phyloP scores from a whole-genome alignment of 768 basidiomycete species.

The Mycena epipterygia region DNA sequence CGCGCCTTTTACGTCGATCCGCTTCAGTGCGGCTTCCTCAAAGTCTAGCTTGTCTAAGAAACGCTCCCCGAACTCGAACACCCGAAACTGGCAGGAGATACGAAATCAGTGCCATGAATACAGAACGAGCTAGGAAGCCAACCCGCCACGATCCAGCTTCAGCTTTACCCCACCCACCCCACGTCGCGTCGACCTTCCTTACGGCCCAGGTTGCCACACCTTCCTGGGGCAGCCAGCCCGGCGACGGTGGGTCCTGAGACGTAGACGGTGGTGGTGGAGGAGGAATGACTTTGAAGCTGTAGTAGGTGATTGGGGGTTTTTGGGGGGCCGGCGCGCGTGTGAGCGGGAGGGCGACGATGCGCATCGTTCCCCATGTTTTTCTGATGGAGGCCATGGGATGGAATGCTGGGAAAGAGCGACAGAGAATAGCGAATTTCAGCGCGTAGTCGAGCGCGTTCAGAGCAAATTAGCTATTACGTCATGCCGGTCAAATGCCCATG shows the following conservation, averaged over 20 bases:
- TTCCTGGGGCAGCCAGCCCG: slow-evolving; percentile 53
- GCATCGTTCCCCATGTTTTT: slow-evolving; percentile 44
- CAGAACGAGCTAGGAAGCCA: slow-evolving; percentile 38
- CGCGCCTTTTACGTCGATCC: slow-evolving; percentile 77
- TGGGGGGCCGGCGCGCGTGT: slow-evolving; percentile 48
- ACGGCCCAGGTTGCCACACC: slow-evolving; percentile 64
- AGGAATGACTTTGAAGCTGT: slow-evolving; percentile 35
- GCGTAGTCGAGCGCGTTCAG: slow-evolving; percentile 41
- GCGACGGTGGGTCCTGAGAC: slow-evolving; percentile 47
- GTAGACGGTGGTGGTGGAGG: slow-evolving; percentile 53
- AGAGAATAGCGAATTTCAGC: neutral
- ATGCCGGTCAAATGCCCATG: neutral
- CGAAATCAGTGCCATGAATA: neutral
- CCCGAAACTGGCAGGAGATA: slow-evolving; percentile 61
- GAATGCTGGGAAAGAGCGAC: neutral
- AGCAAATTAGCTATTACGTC: slow-evolving; percentile 17
- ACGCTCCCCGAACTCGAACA: slow-evolving; percentile 75
- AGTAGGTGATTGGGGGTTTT: slow-evolving; percentile 27
- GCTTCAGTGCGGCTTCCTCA: slow-evolving; percentile 83
- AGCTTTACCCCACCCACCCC: slow-evolving; percentile 79
- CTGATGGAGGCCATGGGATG: slow-evolving; percentile 19
- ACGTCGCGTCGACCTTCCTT: slow-evolving; percentile 66
- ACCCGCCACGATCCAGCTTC: slow-evolving; percentile 82
- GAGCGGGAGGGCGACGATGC: slow-evolving; percentile 63
- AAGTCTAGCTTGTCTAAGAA: slow-evolving; percentile 82